Percentiles rank a stretch among this genome's conserved stretches.
phyloP scores from a whole-genome alignment of 2,329 filamentous ascomycete species.

The Monosporascus sp. region DNA sequence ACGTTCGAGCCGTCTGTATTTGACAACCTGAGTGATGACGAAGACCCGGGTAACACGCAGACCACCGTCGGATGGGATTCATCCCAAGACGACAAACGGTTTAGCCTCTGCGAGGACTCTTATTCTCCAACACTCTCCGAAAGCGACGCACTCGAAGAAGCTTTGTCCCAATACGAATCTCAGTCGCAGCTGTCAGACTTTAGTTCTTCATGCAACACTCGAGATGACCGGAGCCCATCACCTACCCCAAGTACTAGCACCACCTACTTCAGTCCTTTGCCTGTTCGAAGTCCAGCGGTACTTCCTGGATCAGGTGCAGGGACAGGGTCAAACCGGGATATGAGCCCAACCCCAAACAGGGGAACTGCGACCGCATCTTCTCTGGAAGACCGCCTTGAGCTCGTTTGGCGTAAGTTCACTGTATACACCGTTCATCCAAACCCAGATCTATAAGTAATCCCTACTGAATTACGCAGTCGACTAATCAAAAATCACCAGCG shows the following conservation, averaged over 20 bases:
- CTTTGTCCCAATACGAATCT: background rate
- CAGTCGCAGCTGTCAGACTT: background rate
- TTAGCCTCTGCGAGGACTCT: background rate
- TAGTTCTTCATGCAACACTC: background rate
- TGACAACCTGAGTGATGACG: background rate
- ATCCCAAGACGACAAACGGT: background rate
- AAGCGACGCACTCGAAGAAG: background rate
- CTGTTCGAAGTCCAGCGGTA: background rate
- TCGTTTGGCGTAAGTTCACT: conserved; percentile 35
- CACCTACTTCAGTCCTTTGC: background rate
- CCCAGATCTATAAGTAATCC: no score
- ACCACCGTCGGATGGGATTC: background rate
- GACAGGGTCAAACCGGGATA: background rate
- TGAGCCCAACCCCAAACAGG: background rate
- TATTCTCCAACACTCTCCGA: background rate
- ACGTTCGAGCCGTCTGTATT: background rate
- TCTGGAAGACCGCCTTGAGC: conserved; percentile 24
- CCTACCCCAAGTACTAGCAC: background rate
- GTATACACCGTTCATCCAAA: background rate
- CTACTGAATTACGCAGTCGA: background rate
- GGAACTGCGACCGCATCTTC: background rate
- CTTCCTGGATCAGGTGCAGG: background rate
- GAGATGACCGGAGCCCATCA: background rate
- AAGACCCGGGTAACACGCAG: background rate
- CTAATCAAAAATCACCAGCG: conserved; percentile 20